Base-by-base conservation (phyloP, 2,329 filamentous ascomycete genomes). In the Trichothecium roseum region DNA sequence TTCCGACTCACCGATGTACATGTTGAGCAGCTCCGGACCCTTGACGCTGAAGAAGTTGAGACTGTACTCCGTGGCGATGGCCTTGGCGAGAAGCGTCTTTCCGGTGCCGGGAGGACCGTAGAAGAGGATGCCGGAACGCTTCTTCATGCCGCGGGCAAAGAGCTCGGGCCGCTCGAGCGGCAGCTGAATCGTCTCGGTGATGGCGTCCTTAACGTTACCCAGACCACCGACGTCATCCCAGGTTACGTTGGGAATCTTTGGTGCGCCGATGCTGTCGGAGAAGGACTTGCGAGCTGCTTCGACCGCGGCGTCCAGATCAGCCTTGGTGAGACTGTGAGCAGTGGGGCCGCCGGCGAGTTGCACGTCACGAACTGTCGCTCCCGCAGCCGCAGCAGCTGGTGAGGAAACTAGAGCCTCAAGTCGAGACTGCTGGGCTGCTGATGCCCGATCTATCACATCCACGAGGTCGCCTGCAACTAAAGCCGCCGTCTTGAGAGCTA, bases 91-190 rank as follows among this genome's bases (percentile, higher is more conserved):
- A n/a, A 94, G 63, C 2, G 87, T 94, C 63, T 94, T 94, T 48
- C 87, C 87, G 2, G 87, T 94, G 42, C 87, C 87, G 0, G 87
- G 87, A 1, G 87, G 87, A 0, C 87, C 87, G 51, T 94, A 94
- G 60, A 94, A 94, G 17, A 94, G 60, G 45, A 94, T 94, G 47
- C 87, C 87, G 16, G 85, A 94, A 29, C 89, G 80, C 65, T 96
- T 96, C 72, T 95, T 95, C 82, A 96, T 91, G 34, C 89, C 91
- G 64, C 89, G 93, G 22, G 88, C 88, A 50, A 96, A 96, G 2
- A 96, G 72, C 56, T 96, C 91, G 1, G 89, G 89, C 8, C 88
- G 73, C 42, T 94, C 85, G 2, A 96, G 72, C 0, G 89, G 91
- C 26, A 96, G 69, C 55, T 95, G 89, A 36, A 96, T 96, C 0